Percentiles rank a stretch among this genome's conserved stretches.
These are phyloP conservation scores for Talaromyces sp. DNA, from an alignment of 2,329 filamentous ascomycete species.

Conservation along the genomic window DNA sequence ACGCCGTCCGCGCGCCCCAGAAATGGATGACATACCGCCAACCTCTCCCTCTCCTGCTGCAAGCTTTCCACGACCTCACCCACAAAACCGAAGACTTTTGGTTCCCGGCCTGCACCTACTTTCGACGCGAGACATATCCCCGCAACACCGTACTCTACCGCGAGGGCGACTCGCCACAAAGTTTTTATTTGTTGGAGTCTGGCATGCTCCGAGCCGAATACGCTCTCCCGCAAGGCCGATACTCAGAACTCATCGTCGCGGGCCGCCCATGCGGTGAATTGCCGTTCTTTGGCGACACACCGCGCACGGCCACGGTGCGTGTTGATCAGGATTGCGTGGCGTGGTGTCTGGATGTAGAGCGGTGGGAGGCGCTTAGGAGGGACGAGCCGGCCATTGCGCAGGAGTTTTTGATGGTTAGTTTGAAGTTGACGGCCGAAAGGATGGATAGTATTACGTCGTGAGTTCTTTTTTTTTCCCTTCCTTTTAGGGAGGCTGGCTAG, in stretches of 20 bases:
- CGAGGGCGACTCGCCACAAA: constrained; percentile 68
- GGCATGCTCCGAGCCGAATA: constrained; percentile 90
- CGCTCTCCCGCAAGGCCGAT: constrained; percentile 78
- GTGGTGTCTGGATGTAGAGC: constrained; percentile 70
- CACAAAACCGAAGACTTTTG: constrained; percentile 87
- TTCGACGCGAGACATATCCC: constrained; percentile 61
- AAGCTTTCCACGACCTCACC: constrained; percentile 84
- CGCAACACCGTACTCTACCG: constrained; percentile 71
- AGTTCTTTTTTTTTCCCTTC: constrained; percentile 20
- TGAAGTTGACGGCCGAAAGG: constrained; percentile 91
- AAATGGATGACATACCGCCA: constrained; percentile 86
- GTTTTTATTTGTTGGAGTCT: constrained; percentile 85
- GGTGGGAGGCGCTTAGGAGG: constrained; percentile 68
- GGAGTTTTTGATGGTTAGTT: constrained; percentile 77
- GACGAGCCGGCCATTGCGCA: constrained; percentile 71
- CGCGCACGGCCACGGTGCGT: constrained; percentile 76
- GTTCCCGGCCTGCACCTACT: constrained; percentile 74
- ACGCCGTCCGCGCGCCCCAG: constrained; percentile 30
- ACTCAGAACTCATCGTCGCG: constrained; percentile 87
- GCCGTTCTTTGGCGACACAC: constrained; percentile 90
- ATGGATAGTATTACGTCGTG: constrained; percentile 67
- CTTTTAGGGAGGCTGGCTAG: background rate
- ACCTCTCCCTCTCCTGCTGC: constrained; percentile 83
- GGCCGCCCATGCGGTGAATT: constrained; percentile 94
- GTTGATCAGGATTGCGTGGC: constrained; percentile 76